Percentiles rank a stretch among this genome's conserved stretches.
phyloP scores from a whole-genome alignment of 73 alveolate genomes.

The Diophrys appendiculata region DNA sequence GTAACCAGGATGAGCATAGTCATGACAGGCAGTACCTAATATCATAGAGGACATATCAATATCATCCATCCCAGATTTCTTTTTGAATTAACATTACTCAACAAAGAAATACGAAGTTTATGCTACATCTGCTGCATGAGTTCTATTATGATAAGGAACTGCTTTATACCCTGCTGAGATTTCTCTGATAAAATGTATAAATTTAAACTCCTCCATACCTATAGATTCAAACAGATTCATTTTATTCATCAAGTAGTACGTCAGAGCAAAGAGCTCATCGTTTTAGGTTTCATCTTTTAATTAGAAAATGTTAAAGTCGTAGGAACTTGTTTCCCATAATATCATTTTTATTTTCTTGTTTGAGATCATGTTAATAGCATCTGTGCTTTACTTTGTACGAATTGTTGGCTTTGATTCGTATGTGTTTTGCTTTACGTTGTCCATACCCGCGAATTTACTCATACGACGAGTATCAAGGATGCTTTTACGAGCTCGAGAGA shows the following conservation, averaged over 20 bases:
- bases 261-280: not conserved
- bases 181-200: not conserved
- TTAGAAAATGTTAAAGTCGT: slow-evolving; percentile 15
- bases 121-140: slow-evolving; percentile 74
- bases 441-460: not conserved
- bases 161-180: slow-evolving; percentile 5
- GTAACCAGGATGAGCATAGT: slow-evolving; percentile 57
- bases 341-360: too few relatives aligned
- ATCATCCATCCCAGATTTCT: slow-evolving; percentile 21
- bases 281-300: slow-evolving; percentile 7
- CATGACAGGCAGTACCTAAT: slow-evolving; percentile 58
- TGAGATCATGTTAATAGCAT: not conserved
- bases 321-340: not conserved
- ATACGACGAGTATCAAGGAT: not conserved
- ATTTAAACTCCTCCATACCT: not conserved
- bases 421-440: not conserved
- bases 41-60: slow-evolving; percentile 38
- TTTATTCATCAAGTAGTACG: not conserved
- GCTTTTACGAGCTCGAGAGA: not conserved
- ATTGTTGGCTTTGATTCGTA: not conserved
- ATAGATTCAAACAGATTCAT: not conserved
- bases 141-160: slow-evolving; percentile 65
- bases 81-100: slow-evolving; percentile 31
- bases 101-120: slow-evolving; percentile 51
- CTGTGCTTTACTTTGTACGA: not conserved